phyloP scores from a whole-genome alignment of 2,329 filamentous ascomycete species.

The Aureobasidium subglaciale region DNA sequence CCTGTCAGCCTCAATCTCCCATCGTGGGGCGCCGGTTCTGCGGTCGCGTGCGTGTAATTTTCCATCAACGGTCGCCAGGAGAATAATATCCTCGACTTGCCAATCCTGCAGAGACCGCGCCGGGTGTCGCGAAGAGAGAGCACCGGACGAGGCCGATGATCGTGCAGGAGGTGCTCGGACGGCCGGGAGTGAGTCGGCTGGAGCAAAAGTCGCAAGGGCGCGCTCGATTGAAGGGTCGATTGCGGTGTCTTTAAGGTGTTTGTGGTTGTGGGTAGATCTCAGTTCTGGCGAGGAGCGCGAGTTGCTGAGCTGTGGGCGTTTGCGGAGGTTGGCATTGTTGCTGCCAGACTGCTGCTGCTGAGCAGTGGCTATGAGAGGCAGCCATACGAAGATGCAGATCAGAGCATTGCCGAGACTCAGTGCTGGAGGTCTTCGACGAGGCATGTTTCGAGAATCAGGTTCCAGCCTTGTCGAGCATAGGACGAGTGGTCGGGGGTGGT shows the following conservation, averaged over 20 bases:
- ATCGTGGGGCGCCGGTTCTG: conserved; percentile 73
- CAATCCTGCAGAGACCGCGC: conserved; percentile 98
- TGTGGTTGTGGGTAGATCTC: conserved; percentile 19
- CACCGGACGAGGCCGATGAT: conserved; percentile 52
- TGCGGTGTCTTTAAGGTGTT: conserved; percentile 24
- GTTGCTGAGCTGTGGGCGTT: conserved; percentile 16
- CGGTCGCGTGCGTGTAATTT: conserved; percentile 87
- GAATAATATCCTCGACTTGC: conserved; percentile 99
- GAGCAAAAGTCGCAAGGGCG: conserved; percentile 97
- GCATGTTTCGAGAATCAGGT: conserved; percentile 24
- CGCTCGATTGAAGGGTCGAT: conserved; percentile 58
- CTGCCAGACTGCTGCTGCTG: conserved; percentile 31
- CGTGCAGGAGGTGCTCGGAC: conserved; percentile 84
- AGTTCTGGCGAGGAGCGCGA: conserved; percentile 22
- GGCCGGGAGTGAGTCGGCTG: conserved; percentile 65
- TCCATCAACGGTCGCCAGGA: conserved; percentile 99
- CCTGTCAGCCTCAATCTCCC: conserved; percentile 76
- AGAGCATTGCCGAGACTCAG: conserved; percentile 24
- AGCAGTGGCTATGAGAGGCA: conserved; percentile 28
- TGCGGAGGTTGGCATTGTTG: conserved; percentile 10
- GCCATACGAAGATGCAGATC: conserved; percentile 23
- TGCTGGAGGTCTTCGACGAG: conserved; percentile 24
- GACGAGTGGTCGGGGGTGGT: background rate
- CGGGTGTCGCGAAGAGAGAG: conserved; percentile 69
- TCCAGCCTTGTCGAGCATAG: background rate